A percentile compares a stretch with the other conserved stretches of the same genome.
Evolutionary conservation across 345 rosid genomes (phyloP).

Genomic region (Cardiospermum halicacabum): DNA sequence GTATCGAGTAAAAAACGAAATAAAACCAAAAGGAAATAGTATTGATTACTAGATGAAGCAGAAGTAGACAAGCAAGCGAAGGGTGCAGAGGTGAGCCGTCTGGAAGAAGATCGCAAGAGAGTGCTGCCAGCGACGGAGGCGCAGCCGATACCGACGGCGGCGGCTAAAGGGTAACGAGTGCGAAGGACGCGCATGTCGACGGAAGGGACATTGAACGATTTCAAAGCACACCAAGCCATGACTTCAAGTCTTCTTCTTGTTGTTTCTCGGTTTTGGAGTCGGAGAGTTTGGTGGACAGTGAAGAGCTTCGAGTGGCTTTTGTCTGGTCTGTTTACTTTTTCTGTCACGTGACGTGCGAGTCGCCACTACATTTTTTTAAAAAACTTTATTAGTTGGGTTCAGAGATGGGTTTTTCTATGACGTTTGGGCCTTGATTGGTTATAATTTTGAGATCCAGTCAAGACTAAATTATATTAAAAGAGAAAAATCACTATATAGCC

Average conservation of each 20-base stretch:
- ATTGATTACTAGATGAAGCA: constrained; percentile 30
- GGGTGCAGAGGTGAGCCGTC: constrained; percentile 19
- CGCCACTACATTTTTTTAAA: no score
- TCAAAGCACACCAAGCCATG: constrained; percentile 44
- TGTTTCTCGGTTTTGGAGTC: not conserved
- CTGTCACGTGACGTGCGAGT: no score
- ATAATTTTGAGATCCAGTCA: not conserved
- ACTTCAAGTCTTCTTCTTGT: not conserved
- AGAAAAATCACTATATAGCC: no score
- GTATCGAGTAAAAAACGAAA: not conserved
- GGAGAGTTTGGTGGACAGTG: not conserved
- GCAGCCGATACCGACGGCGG: constrained; percentile 32
- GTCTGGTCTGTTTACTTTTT: not conserved
- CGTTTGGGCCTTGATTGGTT: not conserved
- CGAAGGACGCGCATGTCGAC: constrained; percentile 25
- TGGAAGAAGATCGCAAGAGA: constrained; percentile 29
- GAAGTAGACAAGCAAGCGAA: constrained; percentile 44
- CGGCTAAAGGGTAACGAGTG: constrained; percentile 22
- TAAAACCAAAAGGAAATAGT: not conserved
- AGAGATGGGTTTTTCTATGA: not conserved
- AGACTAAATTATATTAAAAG: no score
- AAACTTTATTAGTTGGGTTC: not conserved
- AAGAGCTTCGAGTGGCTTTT: not conserved
- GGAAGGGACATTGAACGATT: constrained; percentile 27
- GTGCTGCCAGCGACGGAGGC: constrained; percentile 30